Evolutionary conservation across 73 alveolate species (phyloP).

Genomic region (Blepharisma stoltei): DNA sequence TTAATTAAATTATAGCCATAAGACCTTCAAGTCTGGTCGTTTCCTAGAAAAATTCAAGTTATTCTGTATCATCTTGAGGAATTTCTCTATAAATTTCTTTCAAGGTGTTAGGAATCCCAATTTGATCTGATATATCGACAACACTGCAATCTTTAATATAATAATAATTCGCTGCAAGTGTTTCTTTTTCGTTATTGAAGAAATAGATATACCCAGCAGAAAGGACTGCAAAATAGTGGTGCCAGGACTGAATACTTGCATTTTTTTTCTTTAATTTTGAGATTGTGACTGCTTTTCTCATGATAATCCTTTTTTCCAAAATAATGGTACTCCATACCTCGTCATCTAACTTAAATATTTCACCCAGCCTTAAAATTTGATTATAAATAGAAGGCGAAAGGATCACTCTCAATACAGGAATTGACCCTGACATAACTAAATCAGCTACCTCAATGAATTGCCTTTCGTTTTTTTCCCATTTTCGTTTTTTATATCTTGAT

Average conservation of each 20-base stretch:
- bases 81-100: too few relatives aligned
- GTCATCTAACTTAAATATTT: background rate
- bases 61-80: too few relatives aligned
- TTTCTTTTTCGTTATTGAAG: conserved; percentile 15
- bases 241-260: conserved; percentile 8
- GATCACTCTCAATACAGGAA: background rate
- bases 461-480: background rate
- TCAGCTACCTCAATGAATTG: background rate
- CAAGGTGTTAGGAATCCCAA: too few relatives aligned
- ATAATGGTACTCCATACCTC: background rate
- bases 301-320: background rate
- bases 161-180: conserved; percentile 4
- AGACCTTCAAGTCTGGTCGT: too few relatives aligned
- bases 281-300: background rate
- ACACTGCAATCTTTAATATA: conserved; percentile 6
- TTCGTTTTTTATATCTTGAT: background rate
- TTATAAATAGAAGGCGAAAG: conserved; percentile 15
- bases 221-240: background rate
- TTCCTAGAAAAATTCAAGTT: too few relatives aligned
- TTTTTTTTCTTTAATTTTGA: background rate
- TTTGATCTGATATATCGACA: background rate
- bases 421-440: conserved; percentile 2
- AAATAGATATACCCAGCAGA: conserved; percentile 15
- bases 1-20: too few relatives aligned
- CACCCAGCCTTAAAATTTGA: background rate